Conservation (phyloP, 345 rosid genomes). For the Ricinus communis region DNA sequence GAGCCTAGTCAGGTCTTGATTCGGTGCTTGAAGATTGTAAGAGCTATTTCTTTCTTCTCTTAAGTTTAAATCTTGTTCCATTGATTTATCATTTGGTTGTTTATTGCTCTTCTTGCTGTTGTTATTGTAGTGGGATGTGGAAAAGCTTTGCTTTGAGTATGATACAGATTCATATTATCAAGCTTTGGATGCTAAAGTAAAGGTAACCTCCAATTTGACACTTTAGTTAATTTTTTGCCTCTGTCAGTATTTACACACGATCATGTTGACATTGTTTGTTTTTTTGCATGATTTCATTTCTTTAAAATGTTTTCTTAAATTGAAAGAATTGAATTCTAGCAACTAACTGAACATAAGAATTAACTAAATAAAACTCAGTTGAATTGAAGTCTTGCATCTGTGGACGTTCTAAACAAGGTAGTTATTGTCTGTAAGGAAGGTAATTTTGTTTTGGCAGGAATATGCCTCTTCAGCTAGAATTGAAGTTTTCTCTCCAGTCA, state of each 20-base stretch:
- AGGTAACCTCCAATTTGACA: conserved; percentile 37
- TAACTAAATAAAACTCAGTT: too few species aligned
- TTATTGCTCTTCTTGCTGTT: not conserved
- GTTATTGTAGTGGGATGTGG: conserved; percentile 66
- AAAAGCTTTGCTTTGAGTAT: conserved; percentile 76
- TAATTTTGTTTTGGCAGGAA: conserved; percentile 38
- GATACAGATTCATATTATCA: conserved; percentile 91
- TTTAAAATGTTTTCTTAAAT: too few species aligned
- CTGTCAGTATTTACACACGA: not conserved
- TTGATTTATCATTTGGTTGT: not conserved
- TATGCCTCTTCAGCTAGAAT: conserved; percentile 64
- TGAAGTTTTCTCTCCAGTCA: conserved; percentile 83
- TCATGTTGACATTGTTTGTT: too few species aligned
- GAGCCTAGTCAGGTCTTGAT: conserved; percentile 63
- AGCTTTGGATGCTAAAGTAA: conserved; percentile 61
- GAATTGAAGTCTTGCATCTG: too few species aligned
- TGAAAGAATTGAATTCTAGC: too few species aligned
- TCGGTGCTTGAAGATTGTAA: conserved; percentile 75
- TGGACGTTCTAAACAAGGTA: not conserved
- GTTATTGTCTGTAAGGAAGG: not conserved
- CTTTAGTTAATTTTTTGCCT: not conserved
- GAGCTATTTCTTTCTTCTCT: not conserved
- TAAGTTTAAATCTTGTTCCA: not conserved
- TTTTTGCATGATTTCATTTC: too few species aligned
- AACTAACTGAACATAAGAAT: too few species aligned